These are phyloP conservation scores for Mortierella antarctica DNA, from an alignment of 192 early-diverging fungal species.

Conservation along the genomic window DNA sequence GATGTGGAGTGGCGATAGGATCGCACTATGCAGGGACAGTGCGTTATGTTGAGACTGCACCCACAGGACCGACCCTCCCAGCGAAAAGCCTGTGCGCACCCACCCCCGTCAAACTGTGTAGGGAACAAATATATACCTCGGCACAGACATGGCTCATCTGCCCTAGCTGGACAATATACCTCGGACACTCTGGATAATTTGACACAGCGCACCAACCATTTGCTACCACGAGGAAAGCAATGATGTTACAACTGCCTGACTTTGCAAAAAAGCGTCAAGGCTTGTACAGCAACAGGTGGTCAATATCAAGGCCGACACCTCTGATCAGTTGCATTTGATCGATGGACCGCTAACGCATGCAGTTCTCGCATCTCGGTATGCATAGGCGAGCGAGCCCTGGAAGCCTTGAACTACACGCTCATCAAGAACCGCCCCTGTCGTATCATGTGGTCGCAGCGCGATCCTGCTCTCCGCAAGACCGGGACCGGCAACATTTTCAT, in stretches of 20 bases:
- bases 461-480: conserved; percentile 92
- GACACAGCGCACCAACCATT: neutral
- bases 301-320: too few relatives aligned
- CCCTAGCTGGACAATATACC: too few relatives aligned
- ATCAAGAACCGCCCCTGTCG: conserved; percentile 96
- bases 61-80: neutral
- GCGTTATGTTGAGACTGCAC: neutral
- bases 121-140: too few relatives aligned
- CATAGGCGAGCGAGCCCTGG: conserved; percentile 89
- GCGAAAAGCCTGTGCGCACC: neutral
- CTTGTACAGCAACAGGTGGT: too few relatives aligned
- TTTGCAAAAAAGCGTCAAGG: too few relatives aligned
- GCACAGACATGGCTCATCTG: too few relatives aligned
- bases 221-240: too few relatives aligned
- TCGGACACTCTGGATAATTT: too few relatives aligned
- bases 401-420: conserved; percentile 94
- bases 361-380: neutral
- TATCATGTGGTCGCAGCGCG: conserved; percentile 99
- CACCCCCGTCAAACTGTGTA: too few relatives aligned
- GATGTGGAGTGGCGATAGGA: neutral
- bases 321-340: too few relatives aligned
- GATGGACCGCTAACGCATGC: neutral
- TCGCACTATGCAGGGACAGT: neutral
- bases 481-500: conserved; percentile 99
- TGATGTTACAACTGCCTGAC: too few relatives aligned